Evolutionary conservation across 2,329 filamentous ascomycete genomes (phyloP), one percentile per base, ranked within the genome.

Genomic region (Cercospora janseana): DNA sequence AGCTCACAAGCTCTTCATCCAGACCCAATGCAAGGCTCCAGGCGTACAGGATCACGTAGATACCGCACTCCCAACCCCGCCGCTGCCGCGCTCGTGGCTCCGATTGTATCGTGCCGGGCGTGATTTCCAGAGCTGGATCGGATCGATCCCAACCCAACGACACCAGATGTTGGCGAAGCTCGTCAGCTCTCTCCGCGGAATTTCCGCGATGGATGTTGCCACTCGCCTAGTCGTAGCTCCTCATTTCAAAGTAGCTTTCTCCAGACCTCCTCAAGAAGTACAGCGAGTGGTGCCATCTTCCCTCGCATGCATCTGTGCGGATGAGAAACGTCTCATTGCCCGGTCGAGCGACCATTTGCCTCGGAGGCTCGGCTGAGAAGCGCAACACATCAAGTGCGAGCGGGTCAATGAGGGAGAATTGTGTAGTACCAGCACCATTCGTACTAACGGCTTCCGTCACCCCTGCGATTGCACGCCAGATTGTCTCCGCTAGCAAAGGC

Each of bases 11-110:
- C 5, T 18, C 21, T 4, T 18, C 21, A 1, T 56, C 49, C 28
- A 58, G 38, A 5, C 47, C 47, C 8, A 55, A 47, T 3, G 53
- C 55, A 10, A 43, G 29, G 3, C 49, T 40, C 55, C 55, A 58
- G 4, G 52, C 49, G 28, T 51, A 50, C 9, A 58, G 18, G 6
- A 51, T 35, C 5, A 46, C 43, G 40, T 55, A 51, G 12, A 46
- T 8, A n/a, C 52, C 52, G 16, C 52, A 58, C 15, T 55, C 43
- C 52, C 52, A 53, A 2, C 6, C 18, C 2, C 21, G 15, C 12
- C 7, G 6, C 15, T 46, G 37, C 31, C 21, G 20, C 29, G 27
- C 44, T 40, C 9, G 18, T 28, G 27, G 41, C 1, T 29, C 24
- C n/a, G 20, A 32, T 4, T n/a, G 16, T 16, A 8, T 42, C 8